A percentile compares a stretch with the other conserved stretches of the same genome.
These are phyloP conservation scores for Plasmodium chabaudi DNA, from an alignment of 169 alveolate species.

Conservation along the genomic window DNA sequence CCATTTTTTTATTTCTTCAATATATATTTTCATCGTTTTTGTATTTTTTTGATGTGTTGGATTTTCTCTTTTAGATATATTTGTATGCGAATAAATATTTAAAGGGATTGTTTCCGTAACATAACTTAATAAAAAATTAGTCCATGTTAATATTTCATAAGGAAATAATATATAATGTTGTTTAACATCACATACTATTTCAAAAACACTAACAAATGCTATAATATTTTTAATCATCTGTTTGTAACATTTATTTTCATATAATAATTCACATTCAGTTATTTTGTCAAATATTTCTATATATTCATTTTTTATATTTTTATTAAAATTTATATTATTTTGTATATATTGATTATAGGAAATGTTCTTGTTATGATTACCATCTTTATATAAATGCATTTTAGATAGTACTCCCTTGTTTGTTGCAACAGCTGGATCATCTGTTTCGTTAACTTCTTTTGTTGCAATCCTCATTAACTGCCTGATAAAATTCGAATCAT, in stretches of 20 bases:
- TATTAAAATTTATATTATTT: neutral
- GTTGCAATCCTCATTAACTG: no score
- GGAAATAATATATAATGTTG: conserved; percentile 89
- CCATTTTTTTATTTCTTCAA: conserved; percentile 70
- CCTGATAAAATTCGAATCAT: neutral
- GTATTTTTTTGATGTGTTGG: conserved; percentile 74
- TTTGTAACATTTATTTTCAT: conserved; percentile 57
- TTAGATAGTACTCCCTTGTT: no score
- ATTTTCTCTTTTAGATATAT: conserved; percentile 33
- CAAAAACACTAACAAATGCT: conserved; percentile 81
- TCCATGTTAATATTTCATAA: conserved; percentile 87
- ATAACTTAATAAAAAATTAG: conserved; percentile 78
- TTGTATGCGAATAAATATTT: conserved; percentile 62
- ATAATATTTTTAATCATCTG: conserved; percentile 76
- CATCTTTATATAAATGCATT: no score
- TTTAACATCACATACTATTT: conserved; percentile 41
- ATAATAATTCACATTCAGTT: conserved; percentile 16
- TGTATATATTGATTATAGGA: no score
- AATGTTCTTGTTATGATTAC: no score
- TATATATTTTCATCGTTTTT: conserved; percentile 41
- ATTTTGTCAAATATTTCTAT: neutral
- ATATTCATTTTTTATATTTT: neutral
- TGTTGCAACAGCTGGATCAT: neutral
- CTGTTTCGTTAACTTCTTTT: neutral
- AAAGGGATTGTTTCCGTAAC: conserved; percentile 80